These are phyloP conservation scores for Apiotrichum montevideense DNA, from an alignment of 1,284 basidiomycete genomes.

Conservation along the genomic window DNA sequence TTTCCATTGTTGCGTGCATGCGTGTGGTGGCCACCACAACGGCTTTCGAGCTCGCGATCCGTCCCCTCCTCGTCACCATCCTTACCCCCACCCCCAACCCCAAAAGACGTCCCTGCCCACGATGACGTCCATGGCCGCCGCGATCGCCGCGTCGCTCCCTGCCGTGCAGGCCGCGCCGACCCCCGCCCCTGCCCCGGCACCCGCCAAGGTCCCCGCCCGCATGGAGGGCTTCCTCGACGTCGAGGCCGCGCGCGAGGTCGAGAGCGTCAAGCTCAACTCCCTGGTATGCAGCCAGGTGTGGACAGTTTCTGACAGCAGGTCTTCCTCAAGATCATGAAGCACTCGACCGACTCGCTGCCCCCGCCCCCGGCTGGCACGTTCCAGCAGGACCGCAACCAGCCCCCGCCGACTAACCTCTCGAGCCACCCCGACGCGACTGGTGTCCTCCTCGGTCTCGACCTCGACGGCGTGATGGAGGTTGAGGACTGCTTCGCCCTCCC, in stretches of 20 bases:
- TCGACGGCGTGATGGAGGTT: conserved; percentile 84
- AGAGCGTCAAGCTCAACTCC: conserved; percentile 71
- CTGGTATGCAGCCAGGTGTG: conserved; percentile 56
- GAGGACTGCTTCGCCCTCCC: conserved; percentile 86
- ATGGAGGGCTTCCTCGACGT: conserved; percentile 86
- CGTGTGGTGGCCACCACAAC: too few species aligned
- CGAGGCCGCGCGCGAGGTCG: conserved; percentile 75
- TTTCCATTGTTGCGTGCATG: background rate
- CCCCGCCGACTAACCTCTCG: conserved; percentile 37
- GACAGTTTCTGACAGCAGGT: conserved; percentile 53
- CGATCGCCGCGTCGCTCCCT: conserved; percentile 77
- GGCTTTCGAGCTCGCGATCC: background rate
- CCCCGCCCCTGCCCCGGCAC: conserved; percentile 54
- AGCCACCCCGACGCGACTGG: conserved; percentile 62
- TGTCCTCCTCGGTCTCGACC: conserved; percentile 80
- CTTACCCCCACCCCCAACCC: background rate
- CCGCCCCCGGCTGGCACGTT: conserved; percentile 31
- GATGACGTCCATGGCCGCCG: conserved; percentile 68
- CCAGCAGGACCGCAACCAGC: conserved; percentile 39
- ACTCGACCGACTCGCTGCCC: conserved; percentile 48
- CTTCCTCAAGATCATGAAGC: conserved; percentile 86
- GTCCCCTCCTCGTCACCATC: background rate
- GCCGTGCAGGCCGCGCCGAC: conserved; percentile 45
- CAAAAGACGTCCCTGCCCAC: conserved; percentile 19
- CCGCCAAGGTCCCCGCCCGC: conserved; percentile 66